Base-by-base conservation (phyloP, 2,329 filamentous ascomycete genomes). In the Neopestalotiopsis sp. region DNA sequence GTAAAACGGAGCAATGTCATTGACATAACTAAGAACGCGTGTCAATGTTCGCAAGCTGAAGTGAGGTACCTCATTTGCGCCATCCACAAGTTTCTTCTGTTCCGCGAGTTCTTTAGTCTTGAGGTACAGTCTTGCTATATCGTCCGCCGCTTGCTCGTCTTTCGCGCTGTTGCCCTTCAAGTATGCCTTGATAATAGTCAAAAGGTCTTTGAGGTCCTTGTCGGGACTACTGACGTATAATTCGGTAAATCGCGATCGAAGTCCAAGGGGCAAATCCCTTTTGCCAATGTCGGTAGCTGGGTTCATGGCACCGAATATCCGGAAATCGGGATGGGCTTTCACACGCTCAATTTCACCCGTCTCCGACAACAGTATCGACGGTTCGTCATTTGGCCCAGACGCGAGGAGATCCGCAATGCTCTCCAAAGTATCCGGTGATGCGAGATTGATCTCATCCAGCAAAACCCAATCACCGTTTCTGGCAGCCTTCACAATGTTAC, bases 231-330 rank as follows among this genome's bases (percentile, higher is more conserved):
- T 90, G 30, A 99, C 94, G 77, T 97, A 99, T 28, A 99, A 86
- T 79, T 99, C 96, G 0, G 96, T 98, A 77, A 99, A 99, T 63
- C 95, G 89, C 9, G 95, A 97, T 67, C 95, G 88, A 58, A 98
- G 89, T 1, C 95, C 95, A 67, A 93, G 90, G 0, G 95, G 94
- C 17, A 99, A 84, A 79, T 99, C 96, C 68, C 95, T 91, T 82
- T 99, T 99, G 70, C 97, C 96, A 68, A 98, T 91, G 82, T 99
- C 96, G 3, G 96, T 99, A 4, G 96, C 96, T 38, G 96, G 96
- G 76, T 99, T 99, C 96, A 99, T 99, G 34, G 97, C 96, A 65
- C 94, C 97, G 77, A 99, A 99, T 14, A 99, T 93, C 52, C 96
- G 91, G 79, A 99, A 99, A 72, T 97, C 91, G 0, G 94, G 91